A percentile compares a stretch with the other conserved stretches of the same genome.
phyloP scores from a whole-genome alignment of 768 basidiomycete genomes.

The Omphalotus guepiniiformis region DNA sequence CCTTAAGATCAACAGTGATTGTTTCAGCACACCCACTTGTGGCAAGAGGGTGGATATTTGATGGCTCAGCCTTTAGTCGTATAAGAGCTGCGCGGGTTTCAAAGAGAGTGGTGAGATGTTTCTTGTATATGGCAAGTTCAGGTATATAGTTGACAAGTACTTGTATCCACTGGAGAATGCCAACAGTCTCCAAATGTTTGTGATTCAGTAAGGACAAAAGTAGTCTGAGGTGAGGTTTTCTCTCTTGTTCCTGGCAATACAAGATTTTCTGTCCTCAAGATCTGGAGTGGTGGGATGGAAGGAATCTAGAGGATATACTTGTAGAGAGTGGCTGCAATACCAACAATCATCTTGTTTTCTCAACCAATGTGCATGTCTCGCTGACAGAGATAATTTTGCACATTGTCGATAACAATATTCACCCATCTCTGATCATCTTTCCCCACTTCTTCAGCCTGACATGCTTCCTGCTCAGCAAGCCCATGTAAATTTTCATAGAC shows the following conservation, averaged over 20 bases:
- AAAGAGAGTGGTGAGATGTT: slow-evolving; percentile 18
- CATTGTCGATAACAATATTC: slow-evolving; percentile 23
- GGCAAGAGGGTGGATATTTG: slow-evolving; percentile 24
- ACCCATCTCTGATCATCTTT: slow-evolving; percentile 13
- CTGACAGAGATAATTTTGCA: slow-evolving; percentile 24
- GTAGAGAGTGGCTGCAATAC: slow-evolving; percentile 21
- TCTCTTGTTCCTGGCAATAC: slow-evolving; percentile 9
- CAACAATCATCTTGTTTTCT: slow-evolving; percentile 24
- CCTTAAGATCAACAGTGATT: slow-evolving; percentile 24
- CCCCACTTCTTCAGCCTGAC: slow-evolving; percentile 8
- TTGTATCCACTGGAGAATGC: slow-evolving; percentile 25
- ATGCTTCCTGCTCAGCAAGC: slow-evolving; percentile 20
- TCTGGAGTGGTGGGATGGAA: slow-evolving; percentile 17
- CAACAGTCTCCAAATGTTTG: slow-evolving; percentile 20
- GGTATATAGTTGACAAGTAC: slow-evolving; percentile 23
- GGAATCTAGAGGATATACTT: slow-evolving; percentile 10
- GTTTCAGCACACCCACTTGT: slow-evolving; percentile 26
- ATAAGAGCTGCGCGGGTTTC: slow-evolving; percentile 18
- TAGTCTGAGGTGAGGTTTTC: slow-evolving; percentile 15
- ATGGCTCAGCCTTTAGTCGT: slow-evolving; percentile 2
- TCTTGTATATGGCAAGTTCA: slow-evolving; percentile 15
- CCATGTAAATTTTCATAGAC: slow-evolving; percentile 13
- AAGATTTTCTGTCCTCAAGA: slow-evolving; percentile 14
- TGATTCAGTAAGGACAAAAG: slow-evolving; percentile 22
- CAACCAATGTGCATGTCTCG: slow-evolving; percentile 25